Evolutionary conservation across 2,329 filamentous ascomycete genomes (phyloP), one percentile per base, ranked within the genome.

Genomic region (Colletotrichum kahawae): DNA sequence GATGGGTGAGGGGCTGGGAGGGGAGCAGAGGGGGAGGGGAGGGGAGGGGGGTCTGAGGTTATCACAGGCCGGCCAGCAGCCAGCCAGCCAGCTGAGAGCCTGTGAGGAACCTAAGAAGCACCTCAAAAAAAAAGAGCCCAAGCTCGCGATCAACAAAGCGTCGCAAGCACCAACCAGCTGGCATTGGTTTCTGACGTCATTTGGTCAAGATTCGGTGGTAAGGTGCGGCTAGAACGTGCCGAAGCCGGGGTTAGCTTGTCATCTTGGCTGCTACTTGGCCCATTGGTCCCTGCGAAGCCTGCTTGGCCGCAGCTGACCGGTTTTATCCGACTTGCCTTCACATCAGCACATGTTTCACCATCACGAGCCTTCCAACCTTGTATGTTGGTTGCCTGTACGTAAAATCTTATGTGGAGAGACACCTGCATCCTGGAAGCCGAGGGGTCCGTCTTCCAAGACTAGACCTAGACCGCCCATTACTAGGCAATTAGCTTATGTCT

Each of bases 171-270:
- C 43, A 29, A 27, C 54, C 29, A 67, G 24, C 63, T 68, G 34
- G 29, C 63, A n/a, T 27, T 21, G n/a, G 34, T 18, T 13, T n/a
- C 57, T 75, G 73, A 75, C 73, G 73, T 75, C 73, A 75, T 73
- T 31, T 31, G 8, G 24, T 24, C 14, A 43, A 67, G 63, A 48
- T 64, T 67, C 59, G 27, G 29, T 64, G 27, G 29, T 31, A 36
- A 64, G 57, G 33, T 75, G 63, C 63, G 73, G 73, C 69, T 72
- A 72, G 48, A 51, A 21, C 9, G 64, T 75, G 73, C 69, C 73
- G 69, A 18, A 68, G 73, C 57, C 69, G 70, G 73, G 73, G 21
- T 57, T 14, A 27, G 57, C 21, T 63, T 18, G 36, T 21, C 68
- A 64, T 14, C 54, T 51, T 56, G 31, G 60, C 67, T 60, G 51